Evolutionary conservation across 345 rosid genomes (phyloP), one percentile per base, ranked within the genome.

Genomic region (Rhodamnia argentea): DNA sequence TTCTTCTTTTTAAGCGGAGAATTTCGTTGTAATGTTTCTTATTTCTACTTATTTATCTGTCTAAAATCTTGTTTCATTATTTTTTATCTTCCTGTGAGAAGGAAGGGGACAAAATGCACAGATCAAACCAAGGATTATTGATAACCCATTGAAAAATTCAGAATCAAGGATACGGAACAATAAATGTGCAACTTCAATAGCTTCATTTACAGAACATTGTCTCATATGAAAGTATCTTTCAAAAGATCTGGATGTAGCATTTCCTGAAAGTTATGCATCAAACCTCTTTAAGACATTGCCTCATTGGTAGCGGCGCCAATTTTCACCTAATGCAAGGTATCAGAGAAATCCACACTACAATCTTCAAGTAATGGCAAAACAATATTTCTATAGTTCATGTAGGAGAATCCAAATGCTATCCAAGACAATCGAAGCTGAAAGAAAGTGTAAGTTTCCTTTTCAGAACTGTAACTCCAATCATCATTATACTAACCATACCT

Each of bases 401-500:
- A 37, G 47, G 78, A 70, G 47, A 70, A 40, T 37, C 78, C 24
- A 70, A 70, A 70, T 70, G 78, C 47, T 4, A 70, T 37, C 78
- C 78, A 18, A 70, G 76, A 64, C 24, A 8, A 64, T 64, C 44
- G 18, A 64, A 64, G 76, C 76, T 64, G 44, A 64, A 64, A 64
- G 29, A 64, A 64, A 16, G 10, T 16, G 16, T 23, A 64, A 64
- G 9, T 64, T 64, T 64, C 76, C 44, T 32, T 64, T 64, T 22
- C 44, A 70, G 44, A 32, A 70, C 47, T 5, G 37, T 70, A 14
- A 82, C 32, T 82, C 13, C 42, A 16, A 52, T 83, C 37, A 27
- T 83, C 29, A 16, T 70, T 51, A n/a, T 76, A 85, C 29, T n/a
- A 84, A 52, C 59, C 87, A n/a, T 86, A 94, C 99, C 99, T 96